Base-by-base conservation (phyloP, 371 early-diverging fungal species). In the Mortierella sp. region DNA sequence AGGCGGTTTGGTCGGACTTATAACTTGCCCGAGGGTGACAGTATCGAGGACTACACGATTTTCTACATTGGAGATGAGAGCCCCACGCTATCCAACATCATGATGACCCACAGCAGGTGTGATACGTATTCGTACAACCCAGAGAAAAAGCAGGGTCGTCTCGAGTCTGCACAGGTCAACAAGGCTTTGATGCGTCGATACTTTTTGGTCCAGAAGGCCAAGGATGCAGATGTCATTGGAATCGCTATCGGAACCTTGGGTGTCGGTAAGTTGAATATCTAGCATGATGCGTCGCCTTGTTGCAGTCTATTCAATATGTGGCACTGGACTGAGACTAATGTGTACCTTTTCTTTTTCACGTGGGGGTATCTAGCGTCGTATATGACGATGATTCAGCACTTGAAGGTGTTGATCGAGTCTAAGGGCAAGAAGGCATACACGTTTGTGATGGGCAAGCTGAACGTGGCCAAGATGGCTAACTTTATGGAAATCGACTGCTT, bases 191-290 rank as follows among this genome's bases (percentile, higher is more conserved):
- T 94, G 92, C 72, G 74, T 75, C 91, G 95, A 49, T 97, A 94
- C 84, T 93, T 91, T 73, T 88, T 96, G 84, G 94, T 99, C 27
- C 97, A 98, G 87, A 96, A 95, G 77, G 98, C 98, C n/a, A 94
- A 94, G 77, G 98, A 98, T 88, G 96, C 98, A 1, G 92, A 95
- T 72, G 94, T 97, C 12, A 92, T 99, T 84, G 99, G 98, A 38
- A 96, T 99, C 48, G 97, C 98, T 14, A 97, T 97, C n/a, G 99
- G 99, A 35, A 98, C 99, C 0, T 89, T 98, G 43, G 98, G 97
- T 46, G 97, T 97, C 38, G 94, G 97, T 97, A 91, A 88, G 92
- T 86, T 29, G n/a, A 72, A 21, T 70, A n/a, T 46, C 11, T 43
- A n/a, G 48, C 8, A 24, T 38, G 24, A 27, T 11, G 35, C 24